Base-by-base conservation (phyloP, 352 stramenopile genomes). In the Globisporangium nunn region DNA sequence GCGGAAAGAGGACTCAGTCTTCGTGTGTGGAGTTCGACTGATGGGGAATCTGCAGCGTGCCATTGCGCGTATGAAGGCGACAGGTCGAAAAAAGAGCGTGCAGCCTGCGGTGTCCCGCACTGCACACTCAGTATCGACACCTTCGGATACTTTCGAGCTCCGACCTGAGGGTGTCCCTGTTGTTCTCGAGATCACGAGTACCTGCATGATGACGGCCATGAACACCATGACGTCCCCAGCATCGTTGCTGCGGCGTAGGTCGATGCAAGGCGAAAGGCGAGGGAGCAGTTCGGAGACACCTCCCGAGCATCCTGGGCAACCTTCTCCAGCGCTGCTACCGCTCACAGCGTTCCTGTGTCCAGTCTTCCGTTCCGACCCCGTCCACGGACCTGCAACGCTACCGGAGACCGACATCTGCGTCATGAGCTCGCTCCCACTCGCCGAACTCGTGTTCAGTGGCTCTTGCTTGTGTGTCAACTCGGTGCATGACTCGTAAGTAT, bases 371-470 rank as follows among this genome's bases (percentile, higher is more conserved):
- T 59, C 3, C 11, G 30, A 43, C 40, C 6, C 28, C 28, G 2
- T 44, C 33, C 6, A 43, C 8, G 29, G 54, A 33, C 37, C 8
- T 28, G 50, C 17, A 12, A 58, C 28, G 10, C 37, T 39, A 12
- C 40, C 8, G 0, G 56, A 64, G 46, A 62, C 31, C 4, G 74
- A 31, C 47, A 61, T 71, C 23, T 56, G 33, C 57, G 66, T 76
- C 17, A 28, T 70, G 31, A 77, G 43, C 1, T 11, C 58, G 3
- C n/a, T 75, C 23, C 52, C 73, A 0, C 35, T 63, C 15, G 49
- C 61, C 0, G 68, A 78, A 44, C 50, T 80, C 2, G 52, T 69
- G 11, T 56, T 81, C 40, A 81, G 70, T 40, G 72, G 70, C 17
- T 59, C 68, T 5, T 41, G 64, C 18, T 44, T 81, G 1, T 47